Evolutionary conservation across 2,329 filamentous ascomycete species (phyloP).

Genomic region (Incumbomyces lentus): DNA sequence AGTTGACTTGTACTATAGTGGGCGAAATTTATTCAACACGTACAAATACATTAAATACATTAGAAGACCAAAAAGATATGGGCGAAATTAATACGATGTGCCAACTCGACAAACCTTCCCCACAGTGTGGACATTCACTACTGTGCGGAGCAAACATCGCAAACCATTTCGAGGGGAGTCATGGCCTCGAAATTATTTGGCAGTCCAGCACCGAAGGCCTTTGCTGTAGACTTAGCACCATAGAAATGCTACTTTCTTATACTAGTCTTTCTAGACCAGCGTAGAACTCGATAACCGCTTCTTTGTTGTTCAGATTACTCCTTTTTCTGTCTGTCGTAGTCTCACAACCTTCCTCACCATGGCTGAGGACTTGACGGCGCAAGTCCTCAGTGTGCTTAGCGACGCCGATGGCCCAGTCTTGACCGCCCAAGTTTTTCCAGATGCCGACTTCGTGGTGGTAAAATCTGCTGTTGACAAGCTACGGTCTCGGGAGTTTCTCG

Average conservation of each 20-base stretch:
- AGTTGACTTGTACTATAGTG: too few relatives aligned
- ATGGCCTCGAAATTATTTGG: neutral
- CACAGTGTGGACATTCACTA: neutral
- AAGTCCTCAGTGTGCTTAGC: slow-evolving; percentile 54
- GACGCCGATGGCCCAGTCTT: slow-evolving; percentile 51
- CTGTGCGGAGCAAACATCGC: neutral
- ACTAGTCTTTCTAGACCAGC: neutral
- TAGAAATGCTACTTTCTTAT: neutral
- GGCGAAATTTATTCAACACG: too few relatives aligned
- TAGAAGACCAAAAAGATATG: too few relatives aligned
- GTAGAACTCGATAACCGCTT: too few relatives aligned
- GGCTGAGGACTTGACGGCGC: slow-evolving; percentile 20
- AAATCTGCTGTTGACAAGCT: slow-evolving; percentile 86
- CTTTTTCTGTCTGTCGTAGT: too few relatives aligned
- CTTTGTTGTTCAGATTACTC: too few relatives aligned
- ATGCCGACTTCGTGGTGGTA: slow-evolving; percentile 54
- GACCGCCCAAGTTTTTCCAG: slow-evolving; percentile 60
- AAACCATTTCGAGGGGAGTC: neutral
- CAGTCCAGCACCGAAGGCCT: too few relatives aligned
- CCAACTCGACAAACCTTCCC: neutral
- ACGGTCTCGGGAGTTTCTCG: slow-evolving; percentile 72
- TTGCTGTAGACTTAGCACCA: too few relatives aligned
- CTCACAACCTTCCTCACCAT: slow-evolving; percentile 7
- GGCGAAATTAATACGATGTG: too few relatives aligned
- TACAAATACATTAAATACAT: too few relatives aligned